Evolutionary conservation across 169 alveolate species (phyloP).

Genomic region (Eimeria acervulina): DNA sequence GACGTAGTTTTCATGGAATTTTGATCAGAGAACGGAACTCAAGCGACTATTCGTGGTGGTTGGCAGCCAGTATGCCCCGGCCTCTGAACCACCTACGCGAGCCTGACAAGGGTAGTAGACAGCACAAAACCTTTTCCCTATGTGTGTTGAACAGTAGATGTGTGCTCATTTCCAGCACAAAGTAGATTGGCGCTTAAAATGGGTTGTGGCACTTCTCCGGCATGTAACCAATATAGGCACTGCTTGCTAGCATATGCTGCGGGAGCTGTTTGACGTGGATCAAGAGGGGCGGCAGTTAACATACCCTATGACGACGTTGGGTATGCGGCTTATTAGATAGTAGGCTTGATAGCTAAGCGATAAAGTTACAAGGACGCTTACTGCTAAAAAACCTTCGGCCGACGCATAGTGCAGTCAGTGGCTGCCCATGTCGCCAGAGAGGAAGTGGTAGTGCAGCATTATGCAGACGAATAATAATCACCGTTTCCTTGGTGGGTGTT

Average conservation of each 20-base stretch:
- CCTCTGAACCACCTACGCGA: neutral
- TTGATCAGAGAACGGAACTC: neutral
- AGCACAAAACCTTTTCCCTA: neutral
- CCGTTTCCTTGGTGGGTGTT: neutral
- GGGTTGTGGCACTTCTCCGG: neutral
- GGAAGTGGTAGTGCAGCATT: neutral
- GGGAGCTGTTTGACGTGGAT: neutral
- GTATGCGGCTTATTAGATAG: neutral
- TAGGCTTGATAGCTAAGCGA: neutral
- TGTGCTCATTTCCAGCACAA: neutral
- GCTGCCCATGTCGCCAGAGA: neutral
- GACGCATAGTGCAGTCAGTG: neutral
- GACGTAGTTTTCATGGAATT: neutral
- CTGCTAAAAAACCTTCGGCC: neutral
- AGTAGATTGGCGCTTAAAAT: neutral
- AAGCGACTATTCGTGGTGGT: neutral
- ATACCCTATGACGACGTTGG: neutral
- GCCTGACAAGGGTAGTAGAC: neutral
- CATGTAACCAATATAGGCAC: neutral
- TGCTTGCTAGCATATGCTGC: neutral
- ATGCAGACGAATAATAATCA: neutral
- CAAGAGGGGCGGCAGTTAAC: neutral
- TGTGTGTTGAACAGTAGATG: neutral
- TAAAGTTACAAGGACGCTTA: neutral
- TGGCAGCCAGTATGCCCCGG: neutral